Percentiles rank a stretch among this genome's conserved stretches.
Conservation (phyloP, 2,329 filamentous ascomycete genomes). For the Ascochyta clinopodiicola region DNA sequence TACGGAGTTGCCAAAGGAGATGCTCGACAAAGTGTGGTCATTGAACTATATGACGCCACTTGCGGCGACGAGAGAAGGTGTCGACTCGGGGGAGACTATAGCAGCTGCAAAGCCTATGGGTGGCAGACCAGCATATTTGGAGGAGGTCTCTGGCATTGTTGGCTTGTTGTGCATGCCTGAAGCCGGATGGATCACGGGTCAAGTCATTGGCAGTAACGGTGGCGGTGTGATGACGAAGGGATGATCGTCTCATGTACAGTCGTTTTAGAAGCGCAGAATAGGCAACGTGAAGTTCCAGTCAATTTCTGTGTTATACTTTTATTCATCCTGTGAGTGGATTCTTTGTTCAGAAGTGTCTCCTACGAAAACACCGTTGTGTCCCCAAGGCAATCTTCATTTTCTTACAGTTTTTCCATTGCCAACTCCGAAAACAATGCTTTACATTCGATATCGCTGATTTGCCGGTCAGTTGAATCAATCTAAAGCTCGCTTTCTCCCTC, state of each 20-base stretch:
- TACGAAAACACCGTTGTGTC: too few species aligned
- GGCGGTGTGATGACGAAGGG: slow-evolving; percentile 65
- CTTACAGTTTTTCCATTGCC: too few species aligned
- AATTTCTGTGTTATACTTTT: too few species aligned
- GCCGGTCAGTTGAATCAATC: too few species aligned
- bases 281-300: too few species aligned
- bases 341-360: too few species aligned
- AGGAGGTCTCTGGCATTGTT: slow-evolving; percentile 74
- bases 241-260: background rate
- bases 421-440: too few species aligned
- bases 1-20: slow-evolving; percentile 63
- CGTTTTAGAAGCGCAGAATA: too few species aligned
- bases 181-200: slow-evolving; percentile 74
- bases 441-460: too few species aligned
- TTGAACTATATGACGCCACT: slow-evolving; percentile 69
- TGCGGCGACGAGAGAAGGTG: slow-evolving; percentile 53
- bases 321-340: too few species aligned
- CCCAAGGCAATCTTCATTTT: too few species aligned
- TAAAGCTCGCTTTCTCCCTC: too few species aligned
- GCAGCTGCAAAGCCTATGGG: slow-evolving; percentile 61
- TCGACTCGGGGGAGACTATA: slow-evolving; percentile 61
- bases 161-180: slow-evolving; percentile 74
- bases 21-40: slow-evolving; percentile 62
- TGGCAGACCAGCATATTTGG: slow-evolving; percentile 63
- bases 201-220: slow-evolving; percentile 77